Base-by-base conservation (phyloP, 352 stramenopile genomes). In the Stramenopiles sp. region DNA sequence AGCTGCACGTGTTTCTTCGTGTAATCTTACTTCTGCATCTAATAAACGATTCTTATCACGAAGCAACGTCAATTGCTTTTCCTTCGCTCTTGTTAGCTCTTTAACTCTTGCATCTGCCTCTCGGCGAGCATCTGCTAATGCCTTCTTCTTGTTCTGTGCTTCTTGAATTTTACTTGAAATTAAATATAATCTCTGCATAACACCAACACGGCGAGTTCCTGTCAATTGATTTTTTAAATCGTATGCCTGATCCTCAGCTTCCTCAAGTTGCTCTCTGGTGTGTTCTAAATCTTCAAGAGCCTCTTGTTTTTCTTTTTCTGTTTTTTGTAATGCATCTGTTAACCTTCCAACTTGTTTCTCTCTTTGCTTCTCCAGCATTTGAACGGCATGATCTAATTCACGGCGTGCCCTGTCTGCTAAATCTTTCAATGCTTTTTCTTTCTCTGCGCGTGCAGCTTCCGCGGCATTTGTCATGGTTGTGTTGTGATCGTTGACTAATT, bases 1-100 rank as follows among this genome's bases (percentile, higher is more conserved):
- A 23, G 74, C 23, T 7, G 73, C 43, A 30, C 81, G 78, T 31
- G 81, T 76, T 32, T 82, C 81, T 32, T 84, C 81, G 27, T 80
- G 80, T 63, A 65, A 78, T n/a, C 63, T 38, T 1, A 79, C 78
- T 43, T 84, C 81, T 0, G 33, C 80, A 69, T 84, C 81, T 63
- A 84, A 31, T 32, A n/a, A 63, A 29, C 78, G 31, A n/a, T 84
- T 30, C n/a, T 81, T 63, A 6, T 84, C 78, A 43, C 81, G 63
- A 30, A 84, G 81, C 31, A 81, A 79, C 0, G 30, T 73, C 76
- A 84, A 23, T 69, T 69, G 53, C 20, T 27, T 20, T 23, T 69
- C 53, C 53, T 69, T 69, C 27, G 20, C 20, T 69, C 27, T 69
- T 27, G 53, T 23, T 69, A 69, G 27, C 27, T 69, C 20, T 27